Conservation (phyloP, 2,329 filamentous ascomycete species). For the Fusarium sp. region DNA sequence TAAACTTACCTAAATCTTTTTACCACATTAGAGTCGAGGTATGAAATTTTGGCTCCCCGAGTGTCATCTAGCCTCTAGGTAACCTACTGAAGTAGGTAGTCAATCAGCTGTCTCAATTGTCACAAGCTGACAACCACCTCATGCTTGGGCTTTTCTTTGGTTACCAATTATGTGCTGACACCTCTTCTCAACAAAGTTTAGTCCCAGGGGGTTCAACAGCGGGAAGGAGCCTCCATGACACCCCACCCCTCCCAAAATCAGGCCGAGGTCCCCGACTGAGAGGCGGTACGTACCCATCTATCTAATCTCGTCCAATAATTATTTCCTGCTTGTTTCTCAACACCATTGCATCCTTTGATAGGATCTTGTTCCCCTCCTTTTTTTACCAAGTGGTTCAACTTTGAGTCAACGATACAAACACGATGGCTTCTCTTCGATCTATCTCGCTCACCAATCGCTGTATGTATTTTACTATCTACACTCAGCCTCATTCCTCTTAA, state of each 20-base stretch:
- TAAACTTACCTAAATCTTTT: neutral
- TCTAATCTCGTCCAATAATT: constrained; percentile 19
- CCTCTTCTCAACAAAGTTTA: neutral
- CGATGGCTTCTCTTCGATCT: constrained; percentile 47
- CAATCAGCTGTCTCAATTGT: neutral
- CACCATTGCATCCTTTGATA: constrained; percentile 1
- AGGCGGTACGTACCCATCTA: constrained; percentile 17
- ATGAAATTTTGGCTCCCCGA: neutral
- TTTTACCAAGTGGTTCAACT: constrained; percentile 1
- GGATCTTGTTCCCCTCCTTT: neutral
- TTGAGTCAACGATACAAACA: constrained; percentile 7
- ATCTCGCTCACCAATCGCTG: constrained; percentile 55
- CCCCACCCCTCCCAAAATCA: constrained; percentile 11
- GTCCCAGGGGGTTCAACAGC: constrained; percentile 2
- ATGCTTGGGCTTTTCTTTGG: neutral
- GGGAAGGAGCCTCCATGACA: neutral
- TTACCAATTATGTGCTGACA: neutral
- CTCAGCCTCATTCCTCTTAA: neutral
- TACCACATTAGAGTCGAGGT: neutral
- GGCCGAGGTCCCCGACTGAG: constrained; percentile 15
- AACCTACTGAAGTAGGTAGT: no score
- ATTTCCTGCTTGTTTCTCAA: constrained; percentile 27
- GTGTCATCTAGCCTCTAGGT: neutral
- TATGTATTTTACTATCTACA: constrained; percentile 24
- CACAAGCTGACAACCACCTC: constrained; percentile 6